phyloP scores from a whole-genome alignment of 2,329 filamentous ascomycete species.

The Ambrosiella cleistominuta region DNA sequence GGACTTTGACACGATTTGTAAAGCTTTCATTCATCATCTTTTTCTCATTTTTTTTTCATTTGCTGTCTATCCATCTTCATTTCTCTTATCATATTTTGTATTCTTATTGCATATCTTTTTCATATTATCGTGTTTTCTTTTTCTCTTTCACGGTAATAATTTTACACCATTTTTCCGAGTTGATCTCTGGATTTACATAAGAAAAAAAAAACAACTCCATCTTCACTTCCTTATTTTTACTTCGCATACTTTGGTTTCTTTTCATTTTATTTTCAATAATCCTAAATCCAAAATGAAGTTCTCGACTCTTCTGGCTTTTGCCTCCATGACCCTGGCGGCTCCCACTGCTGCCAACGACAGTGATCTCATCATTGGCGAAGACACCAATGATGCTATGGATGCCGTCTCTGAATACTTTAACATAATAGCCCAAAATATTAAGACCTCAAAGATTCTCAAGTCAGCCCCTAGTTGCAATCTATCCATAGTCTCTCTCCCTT shows the following conservation, averaged over 20 bases:
- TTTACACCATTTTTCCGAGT: neutral
- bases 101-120: neutral
- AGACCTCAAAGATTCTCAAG: conserved; percentile 26
- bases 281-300: conserved; percentile 5
- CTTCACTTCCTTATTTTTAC: neutral
- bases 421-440: conserved; percentile 36
- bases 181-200: neutral
- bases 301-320: conserved; percentile 24
- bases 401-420: conserved; percentile 45
- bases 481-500: conserved; percentile 32
- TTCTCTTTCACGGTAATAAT: neutral
- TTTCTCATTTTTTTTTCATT: neutral
- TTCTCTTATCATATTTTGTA: neutral
- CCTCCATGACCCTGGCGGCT: conserved; percentile 14
- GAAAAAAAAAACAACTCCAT: neutral
- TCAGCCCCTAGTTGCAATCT: conserved; percentile 35
- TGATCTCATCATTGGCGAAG: conserved; percentile 22
- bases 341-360: conserved; percentile 30
- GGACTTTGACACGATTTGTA: neutral
- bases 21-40: neutral
- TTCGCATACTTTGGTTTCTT: neutral
- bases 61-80: neutral
- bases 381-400: conserved; percentile 24
- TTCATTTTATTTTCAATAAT: neutral
- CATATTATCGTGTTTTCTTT: neutral